A percentile compares a stretch with the other conserved stretches of the same genome.
These are phyloP conservation scores for Trichoderma pleuroti DNA, from an alignment of 2,329 filamentous ascomycete species.

Conservation along the genomic window DNA sequence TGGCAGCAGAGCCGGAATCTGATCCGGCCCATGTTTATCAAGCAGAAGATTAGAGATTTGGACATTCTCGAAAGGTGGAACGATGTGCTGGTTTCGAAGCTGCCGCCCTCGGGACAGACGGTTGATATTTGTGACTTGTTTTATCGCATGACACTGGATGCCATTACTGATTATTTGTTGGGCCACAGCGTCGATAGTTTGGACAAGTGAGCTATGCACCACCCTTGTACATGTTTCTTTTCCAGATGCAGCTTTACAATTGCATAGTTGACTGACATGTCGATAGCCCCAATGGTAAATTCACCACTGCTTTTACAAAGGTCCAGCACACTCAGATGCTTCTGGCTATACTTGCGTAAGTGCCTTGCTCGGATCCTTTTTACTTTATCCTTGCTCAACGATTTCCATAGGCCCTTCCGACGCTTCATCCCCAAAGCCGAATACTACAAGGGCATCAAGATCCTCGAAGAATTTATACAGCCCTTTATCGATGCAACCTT, in stretches of 20 bases:
- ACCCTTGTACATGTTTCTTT: not conserved
- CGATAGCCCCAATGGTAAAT: constrained; percentile 57
- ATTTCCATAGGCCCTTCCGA: constrained; percentile 57
- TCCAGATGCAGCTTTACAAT: not conserved
- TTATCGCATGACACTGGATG: constrained; percentile 79
- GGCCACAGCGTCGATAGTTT: constrained; percentile 41
- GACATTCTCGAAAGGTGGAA: constrained; percentile 63
- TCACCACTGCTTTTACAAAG: constrained; percentile 77
- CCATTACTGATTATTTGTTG: constrained; percentile 80
- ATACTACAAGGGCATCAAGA: constrained; percentile 62
- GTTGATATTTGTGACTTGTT: constrained; percentile 74
- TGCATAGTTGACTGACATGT: not conserved
- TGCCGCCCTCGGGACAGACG: constrained; percentile 45
- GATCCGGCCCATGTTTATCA: constrained; percentile 81
- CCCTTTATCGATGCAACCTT: constrained; percentile 74
- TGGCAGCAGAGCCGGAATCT: constrained; percentile 79
- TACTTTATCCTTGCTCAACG: constrained; percentile 43
- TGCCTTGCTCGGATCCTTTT: not conserved
- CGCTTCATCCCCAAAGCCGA: constrained; percentile 58
- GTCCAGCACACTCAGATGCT: constrained; percentile 66
- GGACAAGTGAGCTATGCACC: not conserved
- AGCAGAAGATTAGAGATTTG: constrained; percentile 77
- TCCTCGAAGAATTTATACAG: constrained; percentile 73
- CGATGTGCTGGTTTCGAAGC: constrained; percentile 18
- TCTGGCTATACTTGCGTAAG: constrained; percentile 23